Base-by-base conservation (phyloP, 805 yeast species). In the Groenewaldozyma salmanticensis region DNA sequence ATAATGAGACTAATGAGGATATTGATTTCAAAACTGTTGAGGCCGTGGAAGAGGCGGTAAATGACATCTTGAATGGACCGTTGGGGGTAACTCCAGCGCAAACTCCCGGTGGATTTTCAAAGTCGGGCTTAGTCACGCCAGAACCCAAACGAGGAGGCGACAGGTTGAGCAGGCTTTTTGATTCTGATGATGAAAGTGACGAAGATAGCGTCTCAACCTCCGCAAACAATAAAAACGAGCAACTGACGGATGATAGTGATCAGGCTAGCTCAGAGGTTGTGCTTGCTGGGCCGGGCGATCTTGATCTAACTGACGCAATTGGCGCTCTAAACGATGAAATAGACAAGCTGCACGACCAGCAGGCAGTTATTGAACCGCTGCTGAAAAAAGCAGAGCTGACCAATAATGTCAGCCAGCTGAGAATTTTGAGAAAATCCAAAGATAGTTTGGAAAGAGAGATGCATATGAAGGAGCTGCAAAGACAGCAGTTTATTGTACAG, bases 381-480 rank as follows among this genome's bases (percentile, higher is more conserved):
- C 58, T 85, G 31, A 66, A 70, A 35, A 90, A 90, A 54, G 95
- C 96, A 0, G 94, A 85, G 52, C 63, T 90, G 24, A 85, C 94
- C 0, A 82, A 85, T 56, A 83, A 83, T 55, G 61, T 72, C 4
- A 69, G 76, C 3, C 92, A 87, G 53, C 62, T 82, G 37, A 72
- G 78, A 42, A 70, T 87, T 35, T 61, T 90, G 48, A 66, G 65
- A 38, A 81, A 79, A 52, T 86, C 96, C 0, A 73, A 74, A 37
- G 50, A 70, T 13, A 75, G 85, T 42, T 67, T 86, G 42, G 74
- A 72, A 27, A 67, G 81, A 45, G 96, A 88, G 53, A 69, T 86
- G n/a, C 75, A 74, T 37, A 57, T 77, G 2, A 82, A 81, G 49
- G 88, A 83, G 52, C 62, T 82, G 27, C 81, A 81, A 46, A 74